phyloP scores from a whole-genome alignment of 2,329 filamentous ascomycete genomes.

The Colletotrichum lentis region DNA sequence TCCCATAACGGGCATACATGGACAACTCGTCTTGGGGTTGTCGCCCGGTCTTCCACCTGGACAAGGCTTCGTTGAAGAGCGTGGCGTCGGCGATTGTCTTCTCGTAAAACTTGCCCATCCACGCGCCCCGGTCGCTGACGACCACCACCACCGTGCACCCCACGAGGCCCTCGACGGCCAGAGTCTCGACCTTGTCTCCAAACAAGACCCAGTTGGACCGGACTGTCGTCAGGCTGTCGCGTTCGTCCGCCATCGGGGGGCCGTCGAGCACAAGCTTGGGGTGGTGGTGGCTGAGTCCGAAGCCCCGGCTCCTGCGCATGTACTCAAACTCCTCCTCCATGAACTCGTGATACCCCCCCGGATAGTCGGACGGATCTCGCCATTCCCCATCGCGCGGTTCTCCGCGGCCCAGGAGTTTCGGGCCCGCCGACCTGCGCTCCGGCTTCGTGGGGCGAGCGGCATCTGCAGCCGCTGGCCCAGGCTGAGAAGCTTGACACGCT shows the following conservation, averaged over 20 bases:
- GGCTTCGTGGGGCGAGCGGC: neutral
- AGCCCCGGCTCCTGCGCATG: neutral
- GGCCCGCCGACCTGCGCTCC: neutral
- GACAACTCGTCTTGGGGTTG: neutral
- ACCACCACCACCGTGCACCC: constrained; percentile 7
- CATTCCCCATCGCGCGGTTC: neutral
- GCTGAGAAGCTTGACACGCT: neutral
- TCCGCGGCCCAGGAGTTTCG: neutral
- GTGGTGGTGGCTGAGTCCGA: neutral
- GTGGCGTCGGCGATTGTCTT: neutral
- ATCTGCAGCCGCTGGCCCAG: neutral
- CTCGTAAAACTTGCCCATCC: constrained; percentile 9
- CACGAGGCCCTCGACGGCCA: neutral
- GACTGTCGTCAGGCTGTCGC: neutral
- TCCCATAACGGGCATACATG: neutral
- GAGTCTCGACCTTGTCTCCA: neutral
- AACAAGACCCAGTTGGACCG: constrained; percentile 1
- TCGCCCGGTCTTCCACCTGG: neutral
- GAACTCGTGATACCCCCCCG: neutral
- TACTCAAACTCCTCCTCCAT: neutral
- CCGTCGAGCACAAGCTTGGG: neutral
- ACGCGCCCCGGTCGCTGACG: constrained; percentile 2
- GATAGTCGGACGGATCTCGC: neutral
- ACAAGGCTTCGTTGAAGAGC: neutral
- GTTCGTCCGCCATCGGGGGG: neutral